Evolutionary conservation across 108 stramenopile species (phyloP).

Genomic region (Bacterosira constricta): DNA sequence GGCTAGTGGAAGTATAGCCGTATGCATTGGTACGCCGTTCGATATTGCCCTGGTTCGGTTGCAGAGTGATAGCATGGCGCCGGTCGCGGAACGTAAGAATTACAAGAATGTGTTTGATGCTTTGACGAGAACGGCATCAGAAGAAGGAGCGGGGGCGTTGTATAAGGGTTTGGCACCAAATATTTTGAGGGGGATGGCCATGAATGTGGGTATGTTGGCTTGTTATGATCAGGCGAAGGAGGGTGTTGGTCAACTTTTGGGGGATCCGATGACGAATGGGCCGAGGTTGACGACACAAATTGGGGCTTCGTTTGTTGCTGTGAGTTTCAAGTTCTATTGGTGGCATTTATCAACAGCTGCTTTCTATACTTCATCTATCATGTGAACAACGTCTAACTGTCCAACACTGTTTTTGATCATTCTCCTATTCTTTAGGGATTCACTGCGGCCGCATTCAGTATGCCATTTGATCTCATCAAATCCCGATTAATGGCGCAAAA

Average conservation of each 20-base stretch:
- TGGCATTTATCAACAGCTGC: neutral
- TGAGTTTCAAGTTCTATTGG: conserved; percentile 32
- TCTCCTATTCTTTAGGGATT: conserved; percentile 72
- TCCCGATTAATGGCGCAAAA: conserved; percentile 93
- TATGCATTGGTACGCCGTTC: conserved; percentile 97
- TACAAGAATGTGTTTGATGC: conserved; percentile 99
- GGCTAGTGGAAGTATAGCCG: conserved; percentile 94
- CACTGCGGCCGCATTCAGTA: conserved; percentile 92
- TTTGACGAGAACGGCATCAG: conserved; percentile 81
- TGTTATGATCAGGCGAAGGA: conserved; percentile 99
- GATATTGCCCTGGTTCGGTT: conserved; percentile 97
- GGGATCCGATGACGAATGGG: conserved; percentile 84
- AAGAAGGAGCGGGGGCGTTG: conserved; percentile 94
- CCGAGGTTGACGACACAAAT: conserved; percentile 86
- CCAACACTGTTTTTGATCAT: too few relatives aligned
- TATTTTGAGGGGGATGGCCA: conserved; percentile 96
- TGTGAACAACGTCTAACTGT: too few relatives aligned
- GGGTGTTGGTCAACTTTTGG: conserved; percentile 63
- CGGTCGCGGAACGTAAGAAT: conserved; percentile 84
- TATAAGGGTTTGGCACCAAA: conserved; percentile 96
- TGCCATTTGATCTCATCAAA: conserved; percentile 99
- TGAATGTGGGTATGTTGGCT: conserved; percentile 99
- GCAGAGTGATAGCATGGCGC: conserved; percentile 96
- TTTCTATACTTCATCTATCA: too few relatives aligned
- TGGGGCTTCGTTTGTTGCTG: conserved; percentile 71